These are phyloP conservation scores for Baorangia bicolor DNA, from an alignment of 768 basidiomycete genomes.

Conservation along the genomic window DNA sequence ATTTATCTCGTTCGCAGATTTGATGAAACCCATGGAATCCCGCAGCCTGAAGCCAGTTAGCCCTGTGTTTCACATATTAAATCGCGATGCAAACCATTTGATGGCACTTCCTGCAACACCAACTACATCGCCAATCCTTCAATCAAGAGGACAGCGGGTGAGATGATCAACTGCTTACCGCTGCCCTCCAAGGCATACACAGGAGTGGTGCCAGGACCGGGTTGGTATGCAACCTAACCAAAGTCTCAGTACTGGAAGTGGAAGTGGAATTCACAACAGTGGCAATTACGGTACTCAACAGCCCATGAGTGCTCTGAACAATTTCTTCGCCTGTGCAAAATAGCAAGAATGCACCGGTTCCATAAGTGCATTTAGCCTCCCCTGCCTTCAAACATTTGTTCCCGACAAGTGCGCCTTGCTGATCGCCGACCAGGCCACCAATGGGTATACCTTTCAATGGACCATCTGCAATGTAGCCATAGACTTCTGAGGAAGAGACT, in stretches of 20 bases:
- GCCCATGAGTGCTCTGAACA: conserved; percentile 80
- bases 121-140: conserved; percentile 42
- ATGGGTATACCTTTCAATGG: conserved; percentile 75
- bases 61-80: not conserved
- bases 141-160: not conserved
- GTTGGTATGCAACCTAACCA: conserved; percentile 81
- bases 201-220: conserved; percentile 73
- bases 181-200: conserved; percentile 95
- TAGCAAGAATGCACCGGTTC: conserved; percentile 93
- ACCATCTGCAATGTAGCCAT: conserved; percentile 72
- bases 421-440: conserved; percentile 95
- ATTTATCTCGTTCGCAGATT: conserved; percentile 81
- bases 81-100: conserved; percentile 60
- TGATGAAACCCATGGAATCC: conserved; percentile 84
- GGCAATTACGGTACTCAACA: conserved; percentile 76
- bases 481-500: conserved; percentile 90
- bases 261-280: not conserved
- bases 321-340: conserved; percentile 92
- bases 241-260: conserved; percentile 3
- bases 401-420: conserved; percentile 94
- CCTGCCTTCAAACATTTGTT: conserved; percentile 93
- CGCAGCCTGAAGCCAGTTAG: conserved; percentile 58
- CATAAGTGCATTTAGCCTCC: conserved; percentile 98
- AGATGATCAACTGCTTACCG: conserved; percentile 51
- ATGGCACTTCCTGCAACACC: conserved; percentile 95